A percentile compares a stretch with the other conserved stretches of the same genome.
Conservation (phyloP, 2,329 filamentous ascomycete genomes). For the Penicillium hordei region DNA sequence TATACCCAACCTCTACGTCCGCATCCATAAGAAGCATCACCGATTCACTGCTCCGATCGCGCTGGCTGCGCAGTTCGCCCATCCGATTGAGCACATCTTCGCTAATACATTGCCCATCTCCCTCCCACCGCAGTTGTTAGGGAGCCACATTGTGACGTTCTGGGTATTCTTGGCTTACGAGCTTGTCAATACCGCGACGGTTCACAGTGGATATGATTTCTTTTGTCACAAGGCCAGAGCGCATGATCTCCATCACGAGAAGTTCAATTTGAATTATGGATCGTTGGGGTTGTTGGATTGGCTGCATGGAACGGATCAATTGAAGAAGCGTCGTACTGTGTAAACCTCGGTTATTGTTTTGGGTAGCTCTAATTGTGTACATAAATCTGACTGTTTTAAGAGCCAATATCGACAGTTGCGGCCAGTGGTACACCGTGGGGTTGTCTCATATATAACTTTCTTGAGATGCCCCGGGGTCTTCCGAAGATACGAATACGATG, state of each 20-base stretch:
- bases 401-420: neutral
- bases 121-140: constrained; percentile 50
- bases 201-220: constrained; percentile 61
- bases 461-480: neutral
- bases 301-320: constrained; percentile 52
- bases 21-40: constrained; percentile 59
- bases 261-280: constrained; percentile 57
- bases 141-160: constrained; percentile 54
- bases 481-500: neutral
- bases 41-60: constrained; percentile 57
- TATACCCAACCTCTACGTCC: constrained; percentile 48
- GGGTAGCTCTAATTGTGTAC: neutral
- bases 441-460: neutral
- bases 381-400: neutral
- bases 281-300: constrained; percentile 55
- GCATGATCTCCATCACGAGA: constrained; percentile 60
- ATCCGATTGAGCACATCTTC: constrained; percentile 57
- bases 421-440: neutral
- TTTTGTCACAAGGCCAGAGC: constrained; percentile 46
- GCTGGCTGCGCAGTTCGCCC: constrained; percentile 57
- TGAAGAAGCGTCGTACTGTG: constrained; percentile 18
- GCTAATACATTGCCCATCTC: constrained; percentile 56
- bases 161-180: constrained; percentile 53
- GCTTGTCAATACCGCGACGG: constrained; percentile 54
- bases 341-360: neutral